Conservation (phyloP, 2,329 filamentous ascomycete genomes). For the Cladosporium sp. region DNA sequence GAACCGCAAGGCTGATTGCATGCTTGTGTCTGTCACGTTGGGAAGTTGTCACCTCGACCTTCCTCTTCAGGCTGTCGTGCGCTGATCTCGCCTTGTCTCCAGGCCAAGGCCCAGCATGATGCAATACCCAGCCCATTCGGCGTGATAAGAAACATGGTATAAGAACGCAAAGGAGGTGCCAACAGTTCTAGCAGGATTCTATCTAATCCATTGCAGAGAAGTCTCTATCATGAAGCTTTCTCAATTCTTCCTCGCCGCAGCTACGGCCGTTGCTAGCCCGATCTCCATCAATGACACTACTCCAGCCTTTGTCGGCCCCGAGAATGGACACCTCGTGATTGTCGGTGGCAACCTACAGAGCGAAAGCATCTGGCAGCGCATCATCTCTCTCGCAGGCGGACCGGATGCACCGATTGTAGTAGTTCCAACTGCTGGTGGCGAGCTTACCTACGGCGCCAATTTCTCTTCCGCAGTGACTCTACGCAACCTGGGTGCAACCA, state of each 20-base stretch:
- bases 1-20: too few relatives aligned
- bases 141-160: background rate
- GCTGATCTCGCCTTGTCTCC: conserved; percentile 4
- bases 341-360: conserved; percentile 28
- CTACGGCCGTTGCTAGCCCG: background rate
- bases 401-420: conserved; percentile 27
- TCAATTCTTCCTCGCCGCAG: background rate
- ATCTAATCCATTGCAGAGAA: too few relatives aligned
- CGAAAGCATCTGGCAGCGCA: conserved; percentile 27
- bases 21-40: too few relatives aligned
- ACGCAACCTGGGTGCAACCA: conserved; percentile 26
- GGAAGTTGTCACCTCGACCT: background rate
- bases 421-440: conserved; percentile 29
- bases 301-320: conserved; percentile 22
- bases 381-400: conserved; percentile 28
- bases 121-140: background rate
- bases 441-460: conserved; percentile 26
- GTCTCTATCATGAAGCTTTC: background rate
- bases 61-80: background rate
- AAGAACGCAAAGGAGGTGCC: too few relatives aligned
- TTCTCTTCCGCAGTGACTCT: conserved; percentile 26
- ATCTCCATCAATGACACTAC: background rate
- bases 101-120: conserved; percentile 6
- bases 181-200: too few relatives aligned
- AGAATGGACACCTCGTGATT: conserved; percentile 28